Evolutionary conservation across 192 early-diverging fungal genomes (phyloP).

Genomic region (Gryganskiella cystojenkinii): DNA sequence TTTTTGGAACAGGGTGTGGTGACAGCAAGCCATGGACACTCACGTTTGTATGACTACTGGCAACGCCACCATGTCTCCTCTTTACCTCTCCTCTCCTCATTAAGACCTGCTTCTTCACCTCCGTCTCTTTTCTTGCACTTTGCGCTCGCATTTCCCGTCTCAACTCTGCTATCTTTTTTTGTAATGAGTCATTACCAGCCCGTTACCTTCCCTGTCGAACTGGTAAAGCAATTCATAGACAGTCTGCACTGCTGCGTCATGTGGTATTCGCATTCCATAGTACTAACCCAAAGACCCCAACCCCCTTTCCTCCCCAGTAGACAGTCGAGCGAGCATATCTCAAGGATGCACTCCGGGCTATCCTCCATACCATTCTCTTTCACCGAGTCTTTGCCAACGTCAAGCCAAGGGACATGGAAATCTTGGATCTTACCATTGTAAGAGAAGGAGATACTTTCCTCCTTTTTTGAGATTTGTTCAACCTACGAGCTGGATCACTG

Average conservation of each 20-base stretch:
- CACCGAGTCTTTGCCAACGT: slow-evolving; percentile 67
- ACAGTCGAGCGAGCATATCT: slow-evolving; percentile 39
- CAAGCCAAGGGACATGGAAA: slow-evolving; percentile 61
- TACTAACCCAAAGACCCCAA: not conserved
- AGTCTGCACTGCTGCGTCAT: not conserved
- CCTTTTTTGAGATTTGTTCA: not conserved
- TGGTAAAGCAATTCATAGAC: no score
- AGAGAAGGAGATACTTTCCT: not conserved
- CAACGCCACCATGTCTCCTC: no score
- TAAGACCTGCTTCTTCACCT: not conserved
- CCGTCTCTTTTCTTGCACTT: no score
- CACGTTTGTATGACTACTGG: no score
- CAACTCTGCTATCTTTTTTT: not conserved
- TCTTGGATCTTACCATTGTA: slow-evolving; percentile 67
- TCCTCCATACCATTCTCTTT: slow-evolving; percentile 71
- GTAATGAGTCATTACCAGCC: slow-evolving; percentile 40
- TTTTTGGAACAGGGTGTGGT: no score
- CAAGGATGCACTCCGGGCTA: slow-evolving; percentile 42
- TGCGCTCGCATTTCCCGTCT: no score
- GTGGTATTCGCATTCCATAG: not conserved
- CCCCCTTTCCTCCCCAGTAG: no score
- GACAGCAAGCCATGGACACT: no score
- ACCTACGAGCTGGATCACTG: not conserved
- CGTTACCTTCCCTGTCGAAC: slow-evolving; percentile 46
- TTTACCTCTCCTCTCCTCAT: not conserved